phyloP scores from a whole-genome alignment of 768 basidiomycete genomes.

The Cubamyces sp. region DNA sequence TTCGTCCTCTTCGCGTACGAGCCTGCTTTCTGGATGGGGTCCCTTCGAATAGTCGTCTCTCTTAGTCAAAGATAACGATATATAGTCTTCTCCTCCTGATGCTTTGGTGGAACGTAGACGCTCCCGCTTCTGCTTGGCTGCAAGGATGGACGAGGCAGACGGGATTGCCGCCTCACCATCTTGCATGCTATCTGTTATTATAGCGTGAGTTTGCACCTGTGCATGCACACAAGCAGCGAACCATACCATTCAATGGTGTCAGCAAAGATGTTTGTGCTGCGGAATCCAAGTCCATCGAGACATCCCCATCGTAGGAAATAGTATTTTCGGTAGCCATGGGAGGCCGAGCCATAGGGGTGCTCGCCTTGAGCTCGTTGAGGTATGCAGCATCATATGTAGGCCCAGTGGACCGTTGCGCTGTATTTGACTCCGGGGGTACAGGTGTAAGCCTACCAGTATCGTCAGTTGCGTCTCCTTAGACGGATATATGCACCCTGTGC shows the following conservation, averaged over 20 bases:
- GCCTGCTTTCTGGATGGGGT: conserved; percentile 83
- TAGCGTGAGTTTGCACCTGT: neutral
- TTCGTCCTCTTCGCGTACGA: conserved; percentile 87
- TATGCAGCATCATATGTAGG: conserved; percentile 76
- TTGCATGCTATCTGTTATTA: conserved; percentile 32
- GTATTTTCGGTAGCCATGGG: conserved; percentile 39
- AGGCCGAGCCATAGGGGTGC: conserved; percentile 62
- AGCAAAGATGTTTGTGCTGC: conserved; percentile 35
- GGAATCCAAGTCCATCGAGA: conserved; percentile 47
- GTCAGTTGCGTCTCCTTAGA: conserved; percentile 1
- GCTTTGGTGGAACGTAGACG: conserved; percentile 56
- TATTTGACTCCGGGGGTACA: conserved; percentile 55
- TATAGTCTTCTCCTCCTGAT: conserved; percentile 64
- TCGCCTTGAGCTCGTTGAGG: conserved; percentile 79
- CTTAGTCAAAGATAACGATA: conserved; percentile 73
- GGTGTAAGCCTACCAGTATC: conserved; percentile 32
- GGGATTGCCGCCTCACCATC: conserved; percentile 57
- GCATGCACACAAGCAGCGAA: neutral
- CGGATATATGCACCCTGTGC: neutral
- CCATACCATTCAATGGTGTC: conserved; percentile 38
- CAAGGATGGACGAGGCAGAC: conserved; percentile 68
- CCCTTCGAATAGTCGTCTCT: conserved; percentile 59
- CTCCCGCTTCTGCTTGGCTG: conserved; percentile 78
- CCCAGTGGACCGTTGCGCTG: conserved; percentile 47
- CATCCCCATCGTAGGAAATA: conserved; percentile 50